A percentile compares a stretch with the other conserved stretches of the same genome.
These are phyloP conservation scores for Apiospora sp. DNA, from an alignment of 2,329 filamentous ascomycete species.

Conservation along the genomic window DNA sequence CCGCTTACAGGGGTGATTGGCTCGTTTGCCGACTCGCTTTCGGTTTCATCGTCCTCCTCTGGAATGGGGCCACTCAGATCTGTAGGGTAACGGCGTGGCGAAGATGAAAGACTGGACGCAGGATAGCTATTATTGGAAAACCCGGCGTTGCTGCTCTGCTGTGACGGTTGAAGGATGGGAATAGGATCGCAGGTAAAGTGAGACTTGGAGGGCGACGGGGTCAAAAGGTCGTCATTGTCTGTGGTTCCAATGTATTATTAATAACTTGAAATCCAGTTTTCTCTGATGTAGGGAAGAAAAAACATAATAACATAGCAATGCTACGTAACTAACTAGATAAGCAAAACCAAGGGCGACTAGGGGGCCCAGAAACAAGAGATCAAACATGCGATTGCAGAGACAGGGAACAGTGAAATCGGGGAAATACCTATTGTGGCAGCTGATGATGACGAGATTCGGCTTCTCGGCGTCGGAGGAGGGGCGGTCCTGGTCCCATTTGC, in stretches of 20 bases:
- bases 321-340: slow-evolving; percentile 15
- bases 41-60: slow-evolving; percentile 66
- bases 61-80: slow-evolving; percentile 62
- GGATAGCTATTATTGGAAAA: slow-evolving; percentile 23
- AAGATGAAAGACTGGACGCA: slow-evolving; percentile 39
- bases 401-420: slow-evolving; percentile 14
- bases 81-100: slow-evolving; percentile 56
- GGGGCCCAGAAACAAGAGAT: slow-evolving; percentile 18
- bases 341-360: slow-evolving; percentile 16
- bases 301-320: background rate
- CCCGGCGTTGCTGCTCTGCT: background rate
- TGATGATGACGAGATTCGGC: slow-evolving; percentile 23
- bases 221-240: slow-evolving; percentile 22
- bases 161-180: background rate
- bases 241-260: slow-evolving; percentile 17
- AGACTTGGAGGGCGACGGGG: slow-evolving; percentile 27
- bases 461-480: slow-evolving; percentile 22
- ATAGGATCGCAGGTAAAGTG: slow-evolving; percentile 26
- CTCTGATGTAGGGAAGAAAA: background rate
- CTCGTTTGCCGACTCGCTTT: slow-evolving; percentile 66
- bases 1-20: slow-evolving; percentile 68
- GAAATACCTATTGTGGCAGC: slow-evolving; percentile 18
- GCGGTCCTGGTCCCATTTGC: slow-evolving; percentile 11
- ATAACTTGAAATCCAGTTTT: slow-evolving; percentile 7
- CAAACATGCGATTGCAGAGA: slow-evolving; percentile 21